Evolutionary conservation across 345 rosid genomes (phyloP).

Genomic region (Linum tenue): DNA sequence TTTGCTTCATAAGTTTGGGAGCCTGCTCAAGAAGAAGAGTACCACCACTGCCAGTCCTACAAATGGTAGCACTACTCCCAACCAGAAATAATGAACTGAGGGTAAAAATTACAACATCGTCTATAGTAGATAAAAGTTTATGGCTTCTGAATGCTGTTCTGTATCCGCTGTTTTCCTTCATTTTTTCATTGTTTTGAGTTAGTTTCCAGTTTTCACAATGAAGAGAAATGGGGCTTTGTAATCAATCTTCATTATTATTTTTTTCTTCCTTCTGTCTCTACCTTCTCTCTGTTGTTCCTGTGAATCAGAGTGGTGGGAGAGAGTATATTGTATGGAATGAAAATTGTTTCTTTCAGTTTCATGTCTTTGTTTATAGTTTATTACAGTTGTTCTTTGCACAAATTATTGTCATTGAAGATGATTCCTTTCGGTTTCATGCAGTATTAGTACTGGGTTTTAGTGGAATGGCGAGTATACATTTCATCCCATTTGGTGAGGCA

Average conservation of each 20-base stretch:
- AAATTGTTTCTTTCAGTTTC: constrained; percentile 16
- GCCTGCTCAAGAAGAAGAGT: constrained; percentile 84
- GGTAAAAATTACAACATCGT: constrained; percentile 18
- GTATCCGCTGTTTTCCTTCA: constrained; percentile 8
- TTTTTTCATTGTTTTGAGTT: constrained; percentile 17
- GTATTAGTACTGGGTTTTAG: too few species aligned
- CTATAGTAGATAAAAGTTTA: constrained; percentile 23
- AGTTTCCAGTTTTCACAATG: constrained; percentile 27
- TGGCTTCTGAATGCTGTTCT: constrained; percentile 26
- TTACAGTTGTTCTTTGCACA: too few species aligned
- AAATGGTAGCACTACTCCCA: constrained; percentile 20
- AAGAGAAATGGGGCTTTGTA: constrained; percentile 25
- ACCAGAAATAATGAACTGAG: constrained; percentile 40
- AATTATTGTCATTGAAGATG: too few species aligned
- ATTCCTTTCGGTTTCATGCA: too few species aligned
- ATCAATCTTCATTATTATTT: constrained; percentile 17
- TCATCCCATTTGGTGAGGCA: too few species aligned
- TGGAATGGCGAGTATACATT: too few species aligned
- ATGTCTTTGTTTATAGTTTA: background rate
- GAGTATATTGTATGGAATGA: constrained; percentile 29
- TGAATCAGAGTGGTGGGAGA: constrained; percentile 2
- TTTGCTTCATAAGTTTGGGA: constrained; percentile 81
- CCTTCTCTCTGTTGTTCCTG: constrained; percentile 18
- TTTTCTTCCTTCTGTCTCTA: background rate
- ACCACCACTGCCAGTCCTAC: background rate